Base-by-base conservation (phyloP, 1,284 basidiomycete genomes). In the Sutorius eximius region DNA sequence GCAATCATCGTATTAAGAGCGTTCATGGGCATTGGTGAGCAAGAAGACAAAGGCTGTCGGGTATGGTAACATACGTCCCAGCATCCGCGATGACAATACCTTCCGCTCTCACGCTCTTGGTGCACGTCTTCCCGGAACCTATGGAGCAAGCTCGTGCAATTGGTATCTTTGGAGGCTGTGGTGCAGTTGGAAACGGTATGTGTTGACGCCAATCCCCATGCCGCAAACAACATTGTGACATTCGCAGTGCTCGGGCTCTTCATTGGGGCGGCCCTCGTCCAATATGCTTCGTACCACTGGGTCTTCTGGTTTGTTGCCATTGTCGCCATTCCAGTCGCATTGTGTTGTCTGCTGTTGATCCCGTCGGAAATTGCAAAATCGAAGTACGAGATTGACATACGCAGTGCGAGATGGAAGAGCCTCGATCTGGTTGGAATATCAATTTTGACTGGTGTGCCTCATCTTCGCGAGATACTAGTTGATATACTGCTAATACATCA, bases 11-110 rank as follows among this genome's bases (percentile, higher is more conserved):
- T 78, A 20, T 60, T 79, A 1, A 72, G 78, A 52, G 76, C 76
- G 2, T 48, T 80, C 36, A 71, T 67, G 55, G 78, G 78, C 24
- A 73, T 78, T 4, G 65, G 76, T 75, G 43, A 49, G 50, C 38
- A 33, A 22, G 18, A 24, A 12, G n/a, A 0, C 16, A 36, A n/a
- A 34, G 0, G 5, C 8, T 5, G 10, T 44, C 24, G n/a, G 6
- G 7, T 42, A 5, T 48, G 16, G 50, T 64, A 12, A 70, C 18
- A n/a, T 9, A 6, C 9, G 7, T 40, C 16, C 20, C 57, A 76
- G 77, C 71, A 15, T 75, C 73, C n/a, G 70, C 76, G 5, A 66
- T 78, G 67, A 76, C 75, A 8, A 77, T 81, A 50, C 79, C 79
- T 0, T 80, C 79, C 8, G 74, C 79, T 3, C 62, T 81, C 22